Base-by-base conservation (phyloP, 1,139 yeast species). In the Candida neerlandica region DNA sequence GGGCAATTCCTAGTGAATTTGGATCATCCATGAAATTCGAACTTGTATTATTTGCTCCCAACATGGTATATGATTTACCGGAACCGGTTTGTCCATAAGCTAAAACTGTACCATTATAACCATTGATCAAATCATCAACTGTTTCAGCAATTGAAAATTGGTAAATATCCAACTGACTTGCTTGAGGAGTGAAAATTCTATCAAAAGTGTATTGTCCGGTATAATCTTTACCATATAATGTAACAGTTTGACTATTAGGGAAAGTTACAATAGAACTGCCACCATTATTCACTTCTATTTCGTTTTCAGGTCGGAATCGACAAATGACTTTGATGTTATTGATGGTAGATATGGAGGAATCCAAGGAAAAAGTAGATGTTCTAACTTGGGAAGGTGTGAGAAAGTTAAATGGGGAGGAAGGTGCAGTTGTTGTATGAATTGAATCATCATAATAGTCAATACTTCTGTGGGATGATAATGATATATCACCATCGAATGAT, bases 1-100 rank as follows among this genome's bases (percentile, higher is more conserved):
- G 96, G 15, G 88, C 84, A 26, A 87, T 75, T 3, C 97, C 97
- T 4, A 53, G 54, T 0, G 69, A 68, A 43, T 74, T 75, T 26
- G 18, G 74, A 54, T 10, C 64, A 14, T 19, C 21, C 41, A 37
- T 37, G 15, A 37, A 37, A 21, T 37, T 37, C n/a, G 16, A 2
- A 23, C 21, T 37, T 6, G 41, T 15, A 12, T 37, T 37, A 14
- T 37, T 21, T 3, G 15, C 69, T 0, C 97, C 97, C 80, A 88
- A 81, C 96, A 91, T 87, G 2, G 96, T 87, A 62, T 82, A 84
- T 0, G 96, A 83, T 62, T 90, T 90, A 3, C 97, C 97, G 1
- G 95, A 81, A 0, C 96, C 95, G 0, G 96, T 86, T 63, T 89
- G 96, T 6, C 97, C 97, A 65, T 89, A 91, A 1, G 96, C 92